These are phyloP conservation scores for Rhizophora apiculata DNA, from an alignment of 345 rosid species.

Conservation along the genomic window DNA sequence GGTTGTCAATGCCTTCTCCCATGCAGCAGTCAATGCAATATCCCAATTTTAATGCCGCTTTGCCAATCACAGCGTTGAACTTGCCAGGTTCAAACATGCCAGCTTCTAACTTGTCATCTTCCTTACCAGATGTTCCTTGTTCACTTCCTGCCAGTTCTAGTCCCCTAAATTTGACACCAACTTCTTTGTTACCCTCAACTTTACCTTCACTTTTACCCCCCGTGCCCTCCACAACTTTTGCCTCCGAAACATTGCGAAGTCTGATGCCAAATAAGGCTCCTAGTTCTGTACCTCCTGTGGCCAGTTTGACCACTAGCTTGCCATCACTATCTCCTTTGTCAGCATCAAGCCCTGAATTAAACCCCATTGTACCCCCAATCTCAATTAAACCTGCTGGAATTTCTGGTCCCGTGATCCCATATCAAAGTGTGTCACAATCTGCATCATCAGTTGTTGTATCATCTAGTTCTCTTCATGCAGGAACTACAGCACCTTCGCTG, in stretches of 20 bases:
- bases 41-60: slow-evolving; percentile 58
- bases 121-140: slow-evolving; percentile 23
- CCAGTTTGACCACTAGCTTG: slow-evolving; percentile 40
- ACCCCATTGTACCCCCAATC: slow-evolving; percentile 36
- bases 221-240: slow-evolving; percentile 45
- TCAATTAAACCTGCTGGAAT: slow-evolving; percentile 44
- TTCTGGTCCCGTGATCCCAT: slow-evolving; percentile 43
- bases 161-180: slow-evolving; percentile 36
- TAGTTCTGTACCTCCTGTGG: slow-evolving; percentile 41
- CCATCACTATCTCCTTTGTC: slow-evolving; percentile 48
- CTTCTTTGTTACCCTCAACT: slow-evolving; percentile 41
- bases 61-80: slow-evolving; percentile 47
- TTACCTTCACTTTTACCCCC: slow-evolving; percentile 38
- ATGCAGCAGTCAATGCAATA: slow-evolving; percentile 72
- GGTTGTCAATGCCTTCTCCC: slow-evolving; percentile 59
- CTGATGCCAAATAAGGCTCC: slow-evolving; percentile 46
- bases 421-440: slow-evolving; percentile 42
- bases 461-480: slow-evolving; percentile 44
- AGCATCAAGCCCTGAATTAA: slow-evolving; percentile 46
- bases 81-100: slow-evolving; percentile 38
- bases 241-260: slow-evolving; percentile 56
- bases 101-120: slow-evolving; percentile 10
- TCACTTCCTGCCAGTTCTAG: slow-evolving; percentile 31
- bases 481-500: slow-evolving; percentile 47
- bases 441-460: slow-evolving; percentile 38